Evolutionary conservation across 2,329 filamentous ascomycete species (phyloP).

Genomic region (Geosmithia morbida): DNA sequence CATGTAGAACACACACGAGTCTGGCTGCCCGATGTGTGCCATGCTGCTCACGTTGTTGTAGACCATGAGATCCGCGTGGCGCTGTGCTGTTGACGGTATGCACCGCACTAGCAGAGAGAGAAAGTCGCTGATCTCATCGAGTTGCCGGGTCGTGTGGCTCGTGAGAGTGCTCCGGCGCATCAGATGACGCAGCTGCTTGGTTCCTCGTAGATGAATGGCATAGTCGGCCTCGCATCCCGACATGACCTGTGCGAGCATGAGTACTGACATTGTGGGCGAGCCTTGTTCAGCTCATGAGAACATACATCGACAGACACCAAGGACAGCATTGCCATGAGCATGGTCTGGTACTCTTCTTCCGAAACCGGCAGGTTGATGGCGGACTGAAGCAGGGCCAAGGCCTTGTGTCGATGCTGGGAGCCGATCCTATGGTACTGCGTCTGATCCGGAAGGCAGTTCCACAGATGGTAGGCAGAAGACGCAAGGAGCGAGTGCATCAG

Average conservation of each 20-base stretch:
- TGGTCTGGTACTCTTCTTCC: background rate
- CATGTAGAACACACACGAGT: background rate
- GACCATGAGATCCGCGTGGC: too few relatives aligned
- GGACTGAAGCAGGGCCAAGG: background rate
- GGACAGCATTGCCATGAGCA: conserved; percentile 1
- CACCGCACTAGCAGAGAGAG: background rate
- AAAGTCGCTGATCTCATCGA: background rate
- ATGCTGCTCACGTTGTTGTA: background rate
- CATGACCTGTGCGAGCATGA: background rate
- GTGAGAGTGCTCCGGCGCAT: background rate
- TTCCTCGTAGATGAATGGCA: background rate
- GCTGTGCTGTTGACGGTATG: background rate
- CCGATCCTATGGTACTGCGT: background rate
- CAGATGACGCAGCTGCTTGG: background rate
- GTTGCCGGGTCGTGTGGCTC: background rate
- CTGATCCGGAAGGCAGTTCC: background rate
- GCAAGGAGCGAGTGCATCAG: background rate
- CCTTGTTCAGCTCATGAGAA: background rate
- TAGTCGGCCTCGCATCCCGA: background rate
- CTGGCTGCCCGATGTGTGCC: background rate
- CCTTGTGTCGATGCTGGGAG: background rate
- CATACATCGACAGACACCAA: background rate
- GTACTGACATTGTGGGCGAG: too few relatives aligned
- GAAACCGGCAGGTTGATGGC: background rate
- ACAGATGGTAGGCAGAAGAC: conserved; percentile 1